Evolutionary conservation across 371 early-diverging fungal species (phyloP).

Genomic region (Mucor irregularis): DNA sequence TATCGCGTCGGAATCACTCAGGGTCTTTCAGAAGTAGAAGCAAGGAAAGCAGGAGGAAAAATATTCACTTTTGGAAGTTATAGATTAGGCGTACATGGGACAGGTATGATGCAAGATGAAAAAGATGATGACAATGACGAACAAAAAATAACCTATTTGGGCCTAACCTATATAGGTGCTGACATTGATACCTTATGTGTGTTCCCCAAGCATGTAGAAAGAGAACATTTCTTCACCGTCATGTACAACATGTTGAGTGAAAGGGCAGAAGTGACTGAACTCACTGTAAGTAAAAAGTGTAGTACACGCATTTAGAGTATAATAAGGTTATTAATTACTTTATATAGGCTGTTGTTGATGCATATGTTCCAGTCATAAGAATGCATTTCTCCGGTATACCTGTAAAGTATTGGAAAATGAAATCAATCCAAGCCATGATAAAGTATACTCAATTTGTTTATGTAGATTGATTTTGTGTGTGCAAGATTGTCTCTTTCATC

Average conservation of each 20-base stretch:
- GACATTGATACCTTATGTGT: constrained; percentile 99
- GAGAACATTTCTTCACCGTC: constrained; percentile 92
- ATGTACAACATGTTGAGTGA: constrained; percentile 84
- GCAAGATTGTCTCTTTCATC: constrained; percentile 74
- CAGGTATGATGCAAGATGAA: constrained; percentile 52
- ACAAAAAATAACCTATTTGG: neutral
- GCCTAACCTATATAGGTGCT: constrained; percentile 57
- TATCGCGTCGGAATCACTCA: constrained; percentile 65
- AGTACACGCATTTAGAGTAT: neutral
- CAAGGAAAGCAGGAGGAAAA: constrained; percentile 88
- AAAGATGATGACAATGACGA: neutral
- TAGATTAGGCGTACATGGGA: constrained; percentile 96
- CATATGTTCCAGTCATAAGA: constrained; percentile 99
- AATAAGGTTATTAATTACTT: neutral
- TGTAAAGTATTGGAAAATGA: too few relatives aligned
- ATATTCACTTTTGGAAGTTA: constrained; percentile 99
- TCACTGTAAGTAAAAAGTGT: constrained; percentile 58
- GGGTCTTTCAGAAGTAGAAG: constrained; percentile 76
- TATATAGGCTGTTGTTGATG: constrained; percentile 77
- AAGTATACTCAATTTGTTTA: too few relatives aligned
- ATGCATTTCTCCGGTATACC: constrained; percentile 88
- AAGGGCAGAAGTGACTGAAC: constrained; percentile 80
- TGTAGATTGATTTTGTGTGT: constrained; percentile 94
- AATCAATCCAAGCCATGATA: too few relatives aligned
- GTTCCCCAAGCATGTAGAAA: constrained; percentile 85